Evolutionary conservation across 257 asterid species (phyloP).

Genomic region (Knoxia roxburghii): DNA sequence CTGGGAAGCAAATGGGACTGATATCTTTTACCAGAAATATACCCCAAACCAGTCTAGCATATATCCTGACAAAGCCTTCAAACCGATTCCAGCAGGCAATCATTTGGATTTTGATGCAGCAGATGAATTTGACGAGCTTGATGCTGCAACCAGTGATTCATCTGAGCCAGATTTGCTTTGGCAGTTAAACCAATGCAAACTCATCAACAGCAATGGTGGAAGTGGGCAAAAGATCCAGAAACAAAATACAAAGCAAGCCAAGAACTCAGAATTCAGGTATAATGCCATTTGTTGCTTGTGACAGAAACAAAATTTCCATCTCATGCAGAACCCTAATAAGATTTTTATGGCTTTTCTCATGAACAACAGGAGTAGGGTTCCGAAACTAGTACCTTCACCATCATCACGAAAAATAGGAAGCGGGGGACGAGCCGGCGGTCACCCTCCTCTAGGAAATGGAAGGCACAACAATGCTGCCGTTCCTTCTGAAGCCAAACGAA

Average conservation of each 20-base stretch:
- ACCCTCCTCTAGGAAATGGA: slow-evolving; percentile 42
- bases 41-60: slow-evolving; percentile 43
- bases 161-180: slow-evolving; percentile 88
- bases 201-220: slow-evolving; percentile 41
- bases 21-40: slow-evolving; percentile 43
- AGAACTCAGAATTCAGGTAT: slow-evolving; percentile 73
- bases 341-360: slow-evolving; percentile 2
- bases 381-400: slow-evolving; percentile 62
- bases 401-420: slow-evolving; percentile 49
- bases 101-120: slow-evolving; percentile 37
- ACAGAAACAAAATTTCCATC: no score
- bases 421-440: slow-evolving; percentile 42
- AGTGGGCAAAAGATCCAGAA: slow-evolving; percentile 47
- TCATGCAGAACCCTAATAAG: not conserved
- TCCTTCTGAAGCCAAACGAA: slow-evolving; percentile 51
- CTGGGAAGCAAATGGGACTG: slow-evolving; percentile 52
- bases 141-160: slow-evolving; percentile 79
- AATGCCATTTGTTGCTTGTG: slow-evolving; percentile 7
- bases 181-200: slow-evolving; percentile 68
- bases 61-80: slow-evolving; percentile 39
- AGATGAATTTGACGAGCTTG: slow-evolving; percentile 74
- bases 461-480: slow-evolving; percentile 23
- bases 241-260: slow-evolving; percentile 38
- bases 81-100: slow-evolving; percentile 34
- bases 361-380: slow-evolving; percentile 51